These are phyloP conservation scores for Daldinia childiae DNA, from an alignment of 495 filamentous ascomycete genomes.

Conservation along the genomic window DNA sequence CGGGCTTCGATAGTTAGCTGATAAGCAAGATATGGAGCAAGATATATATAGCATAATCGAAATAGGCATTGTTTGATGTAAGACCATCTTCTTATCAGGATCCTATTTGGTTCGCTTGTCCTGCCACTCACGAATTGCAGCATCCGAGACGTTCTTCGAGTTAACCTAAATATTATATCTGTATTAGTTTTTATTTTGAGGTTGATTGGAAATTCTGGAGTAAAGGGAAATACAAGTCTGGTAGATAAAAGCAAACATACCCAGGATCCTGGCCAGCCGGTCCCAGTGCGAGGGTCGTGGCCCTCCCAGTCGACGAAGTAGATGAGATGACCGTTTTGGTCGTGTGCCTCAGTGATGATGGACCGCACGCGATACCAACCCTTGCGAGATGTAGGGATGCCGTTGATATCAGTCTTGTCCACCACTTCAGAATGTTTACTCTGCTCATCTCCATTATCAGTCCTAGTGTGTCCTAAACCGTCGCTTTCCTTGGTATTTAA, in stretches of 20 bases:
- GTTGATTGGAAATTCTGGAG: neutral
- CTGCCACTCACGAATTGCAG: conserved; percentile 24
- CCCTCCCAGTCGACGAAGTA: conserved; percentile 45
- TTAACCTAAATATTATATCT: conserved; percentile 9
- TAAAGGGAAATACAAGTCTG: neutral
- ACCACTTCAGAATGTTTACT: neutral
- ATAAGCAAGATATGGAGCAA: neutral
- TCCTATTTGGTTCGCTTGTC: neutral
- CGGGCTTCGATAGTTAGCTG: neutral
- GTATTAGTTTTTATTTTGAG: conserved; percentile 7
- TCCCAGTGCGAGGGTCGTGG: conserved; percentile 30
- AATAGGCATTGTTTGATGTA: neutral
- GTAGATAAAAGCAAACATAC: conserved; percentile 26
- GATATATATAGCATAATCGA: neutral
- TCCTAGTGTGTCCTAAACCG: too few relatives aligned
- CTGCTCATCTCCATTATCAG: neutral
- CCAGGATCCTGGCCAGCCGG: conserved; percentile 39
- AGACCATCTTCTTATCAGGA: neutral
- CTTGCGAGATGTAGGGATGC: conserved; percentile 13
- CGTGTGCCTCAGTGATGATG: conserved; percentile 32
- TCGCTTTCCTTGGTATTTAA: neutral
- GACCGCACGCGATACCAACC: conserved; percentile 33
- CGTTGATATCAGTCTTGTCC: neutral
- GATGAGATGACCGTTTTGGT: neutral
- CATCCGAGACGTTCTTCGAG: conserved; percentile 18